phyloP scores from a whole-genome alignment of 2,329 filamentous ascomycete genomes.

The Calonectria montana region DNA sequence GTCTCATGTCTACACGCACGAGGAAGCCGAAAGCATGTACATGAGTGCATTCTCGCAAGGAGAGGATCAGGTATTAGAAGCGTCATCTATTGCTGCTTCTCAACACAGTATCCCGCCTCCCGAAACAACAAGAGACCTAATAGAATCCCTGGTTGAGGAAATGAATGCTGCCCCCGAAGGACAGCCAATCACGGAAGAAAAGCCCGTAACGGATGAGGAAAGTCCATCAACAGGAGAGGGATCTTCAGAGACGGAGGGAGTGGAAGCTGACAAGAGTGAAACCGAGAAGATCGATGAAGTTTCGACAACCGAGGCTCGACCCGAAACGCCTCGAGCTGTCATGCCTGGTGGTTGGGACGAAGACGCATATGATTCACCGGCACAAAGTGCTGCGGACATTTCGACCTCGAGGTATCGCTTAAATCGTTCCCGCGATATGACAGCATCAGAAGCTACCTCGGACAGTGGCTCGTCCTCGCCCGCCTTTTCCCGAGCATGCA shows the following conservation, averaged over 20 bases:
- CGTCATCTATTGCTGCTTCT: conserved; percentile 18
- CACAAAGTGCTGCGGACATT: conserved; percentile 20
- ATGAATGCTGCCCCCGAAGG: background rate
- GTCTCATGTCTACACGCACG: conserved; percentile 80
- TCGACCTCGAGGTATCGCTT: conserved; percentile 18
- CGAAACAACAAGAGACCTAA: background rate
- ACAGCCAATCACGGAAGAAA: background rate
- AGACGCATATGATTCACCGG: conserved; percentile 43
- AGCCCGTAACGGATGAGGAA: background rate
- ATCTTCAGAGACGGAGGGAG: background rate
- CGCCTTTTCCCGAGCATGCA: conserved; percentile 41
- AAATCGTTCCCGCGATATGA: conserved; percentile 18
- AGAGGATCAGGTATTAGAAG: conserved; percentile 41
- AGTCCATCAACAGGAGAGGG: background rate
- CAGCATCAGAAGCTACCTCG: conserved; percentile 21
- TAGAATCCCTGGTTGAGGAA: background rate
- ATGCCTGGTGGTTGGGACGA: conserved; percentile 68
- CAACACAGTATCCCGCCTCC: conserved; percentile 16
- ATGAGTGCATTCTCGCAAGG: conserved; percentile 76
- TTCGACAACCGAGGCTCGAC: background rate
- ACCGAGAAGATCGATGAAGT: background rate
- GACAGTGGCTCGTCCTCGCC: conserved; percentile 44
- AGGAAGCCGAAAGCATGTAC: conserved; percentile 89
- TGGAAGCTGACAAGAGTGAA: background rate
- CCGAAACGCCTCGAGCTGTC: conserved; percentile 23